Evolutionary conservation across 371 early-diverging fungal genomes (phyloP).

Genomic region (Coemansia sp.): DNA sequence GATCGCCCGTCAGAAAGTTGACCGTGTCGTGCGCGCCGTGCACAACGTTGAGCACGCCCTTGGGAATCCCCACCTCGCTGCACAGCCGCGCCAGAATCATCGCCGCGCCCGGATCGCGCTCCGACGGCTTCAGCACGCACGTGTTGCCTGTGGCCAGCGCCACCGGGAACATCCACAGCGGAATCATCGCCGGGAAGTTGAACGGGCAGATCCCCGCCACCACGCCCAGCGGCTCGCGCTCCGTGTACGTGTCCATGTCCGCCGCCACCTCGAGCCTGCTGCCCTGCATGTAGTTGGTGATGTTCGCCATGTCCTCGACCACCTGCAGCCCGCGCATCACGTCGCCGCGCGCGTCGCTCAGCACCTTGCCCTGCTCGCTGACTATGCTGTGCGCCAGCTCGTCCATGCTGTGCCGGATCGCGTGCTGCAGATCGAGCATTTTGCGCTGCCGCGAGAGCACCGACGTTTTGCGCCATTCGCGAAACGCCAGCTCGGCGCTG

Average conservation of each 20-base stretch:
- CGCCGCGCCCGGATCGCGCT: slow-evolving; percentile 94
- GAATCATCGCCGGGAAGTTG: slow-evolving; percentile 97
- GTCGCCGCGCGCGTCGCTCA: slow-evolving; percentile 91
- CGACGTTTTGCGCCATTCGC: slow-evolving; percentile 84
- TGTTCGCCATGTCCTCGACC: slow-evolving; percentile 85
- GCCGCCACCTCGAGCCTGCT: slow-evolving; percentile 81
- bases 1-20: slow-evolving; percentile 88
- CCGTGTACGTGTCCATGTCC: slow-evolving; percentile 95
- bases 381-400: slow-evolving; percentile 83
- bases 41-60: slow-evolving; percentile 91
- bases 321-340: slow-evolving; percentile 89
- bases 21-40: slow-evolving; percentile 90
- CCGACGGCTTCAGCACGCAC: slow-evolving; percentile 88
- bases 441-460: slow-evolving; percentile 83
- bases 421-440: slow-evolving; percentile 88
- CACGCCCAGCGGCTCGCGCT: slow-evolving; percentile 94
- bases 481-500: slow-evolving; percentile 76
- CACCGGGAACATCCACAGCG: slow-evolving; percentile 95
- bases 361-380: slow-evolving; percentile 92
- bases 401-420: slow-evolving; percentile 85
- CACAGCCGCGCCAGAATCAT: slow-evolving; percentile 91
- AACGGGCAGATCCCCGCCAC: slow-evolving; percentile 94
- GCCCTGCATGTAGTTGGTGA: slow-evolving; percentile 81
- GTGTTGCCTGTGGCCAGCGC: slow-evolving; percentile 92
- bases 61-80: slow-evolving; percentile 89